Conservation (phyloP, 1,284 basidiomycete species). For the Irpex sp. region DNA sequence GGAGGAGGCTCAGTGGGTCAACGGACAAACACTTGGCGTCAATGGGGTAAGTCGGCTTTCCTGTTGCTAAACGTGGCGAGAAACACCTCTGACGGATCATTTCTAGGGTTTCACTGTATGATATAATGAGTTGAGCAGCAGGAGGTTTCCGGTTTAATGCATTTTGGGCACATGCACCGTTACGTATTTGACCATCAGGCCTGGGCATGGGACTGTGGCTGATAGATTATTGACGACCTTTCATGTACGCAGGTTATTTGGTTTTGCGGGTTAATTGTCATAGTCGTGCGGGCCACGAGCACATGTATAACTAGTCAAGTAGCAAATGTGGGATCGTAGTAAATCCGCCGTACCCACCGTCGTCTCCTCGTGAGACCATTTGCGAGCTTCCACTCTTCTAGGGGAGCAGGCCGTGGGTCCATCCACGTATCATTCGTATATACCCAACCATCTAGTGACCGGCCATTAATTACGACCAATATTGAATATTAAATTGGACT, state of each 20-base stretch:
- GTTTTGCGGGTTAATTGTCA: background rate
- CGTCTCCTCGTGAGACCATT: slow-evolving; percentile 56
- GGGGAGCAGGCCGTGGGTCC: slow-evolving; percentile 36
- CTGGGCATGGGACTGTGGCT: background rate
- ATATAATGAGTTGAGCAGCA: background rate
- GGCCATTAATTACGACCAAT: background rate
- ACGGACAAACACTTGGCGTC: slow-evolving; percentile 48
- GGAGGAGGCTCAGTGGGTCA: slow-evolving; percentile 49
- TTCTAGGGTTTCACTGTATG: slow-evolving; percentile 10
- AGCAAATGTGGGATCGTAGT: slow-evolving; percentile 28
- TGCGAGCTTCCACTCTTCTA: slow-evolving; percentile 34
- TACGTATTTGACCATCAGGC: background rate
- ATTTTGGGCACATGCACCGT: background rate
- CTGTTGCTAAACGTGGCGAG: background rate
- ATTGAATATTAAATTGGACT: slow-evolving; percentile 13
- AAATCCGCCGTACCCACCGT: slow-evolving; percentile 62
- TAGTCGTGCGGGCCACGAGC: background rate
- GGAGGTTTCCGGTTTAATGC: background rate
- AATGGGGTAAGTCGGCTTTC: slow-evolving; percentile 40
- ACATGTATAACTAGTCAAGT: background rate
- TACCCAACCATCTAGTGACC: slow-evolving; percentile 60
- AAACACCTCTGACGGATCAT: background rate
- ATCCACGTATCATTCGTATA: slow-evolving; percentile 73
- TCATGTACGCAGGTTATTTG: background rate
- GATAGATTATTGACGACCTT: background rate